These are phyloP conservation scores for Alternaria postmessia DNA, from an alignment of 2,329 filamentous ascomycete genomes.

Conservation along the genomic window DNA sequence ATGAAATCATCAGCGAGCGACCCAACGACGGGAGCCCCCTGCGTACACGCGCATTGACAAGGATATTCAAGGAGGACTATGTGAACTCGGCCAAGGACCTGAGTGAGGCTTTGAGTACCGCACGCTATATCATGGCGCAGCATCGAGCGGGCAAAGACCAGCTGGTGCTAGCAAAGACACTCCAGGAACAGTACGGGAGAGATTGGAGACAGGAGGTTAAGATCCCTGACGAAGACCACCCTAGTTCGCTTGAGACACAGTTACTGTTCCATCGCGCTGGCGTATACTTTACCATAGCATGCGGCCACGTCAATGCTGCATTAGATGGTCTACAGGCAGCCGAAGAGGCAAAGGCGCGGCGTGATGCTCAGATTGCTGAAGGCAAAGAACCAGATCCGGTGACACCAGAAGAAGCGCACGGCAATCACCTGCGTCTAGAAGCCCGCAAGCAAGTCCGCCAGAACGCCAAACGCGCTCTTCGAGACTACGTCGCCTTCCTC, in stretches of 20 bases:
- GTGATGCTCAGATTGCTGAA: constrained; percentile 33
- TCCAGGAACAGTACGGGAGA: constrained; percentile 50
- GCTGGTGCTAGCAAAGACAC: constrained; percentile 60
- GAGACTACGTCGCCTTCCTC: constrained; percentile 77
- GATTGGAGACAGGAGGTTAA: constrained; percentile 61
- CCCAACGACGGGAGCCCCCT: constrained; percentile 72
- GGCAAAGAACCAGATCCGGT: constrained; percentile 44
- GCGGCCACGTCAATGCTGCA: constrained; percentile 67
- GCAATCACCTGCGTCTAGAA: constrained; percentile 60
- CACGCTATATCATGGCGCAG: constrained; percentile 62
- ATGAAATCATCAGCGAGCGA: constrained; percentile 71
- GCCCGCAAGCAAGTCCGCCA: constrained; percentile 74
- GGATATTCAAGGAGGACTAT: constrained; percentile 78
- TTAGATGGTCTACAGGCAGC: constrained; percentile 58
- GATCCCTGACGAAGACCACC: constrained; percentile 71
- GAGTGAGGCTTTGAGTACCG: constrained; percentile 68
- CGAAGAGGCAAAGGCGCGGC: constrained; percentile 43
- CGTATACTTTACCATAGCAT: constrained; percentile 76
- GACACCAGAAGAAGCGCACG: constrained; percentile 58
- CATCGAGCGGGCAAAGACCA: constrained; percentile 61
- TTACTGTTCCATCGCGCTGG: constrained; percentile 78
- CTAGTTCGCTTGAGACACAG: constrained; percentile 77
- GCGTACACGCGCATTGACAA: constrained; percentile 77
- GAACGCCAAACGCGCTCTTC: constrained; percentile 77
- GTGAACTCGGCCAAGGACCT: constrained; percentile 74